Evolutionary conservation across 2,329 filamentous ascomycete species (phyloP).

Genomic region (Microascus cirrosus): DNA sequence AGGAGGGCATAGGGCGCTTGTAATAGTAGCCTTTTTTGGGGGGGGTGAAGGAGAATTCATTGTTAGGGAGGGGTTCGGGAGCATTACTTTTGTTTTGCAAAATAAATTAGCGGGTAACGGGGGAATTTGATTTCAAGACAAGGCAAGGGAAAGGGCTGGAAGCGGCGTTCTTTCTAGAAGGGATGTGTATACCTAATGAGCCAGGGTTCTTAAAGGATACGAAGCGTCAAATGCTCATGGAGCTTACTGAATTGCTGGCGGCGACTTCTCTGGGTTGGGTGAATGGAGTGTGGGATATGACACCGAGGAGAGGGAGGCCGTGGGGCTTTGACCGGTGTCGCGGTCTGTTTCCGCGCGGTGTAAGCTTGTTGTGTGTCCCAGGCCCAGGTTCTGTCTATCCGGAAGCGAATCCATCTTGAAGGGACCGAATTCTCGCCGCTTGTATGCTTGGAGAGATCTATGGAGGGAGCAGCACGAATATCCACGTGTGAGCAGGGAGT

Average conservation of each 20-base stretch:
- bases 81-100: background rate
- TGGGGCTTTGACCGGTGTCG: background rate
- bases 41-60: no score
- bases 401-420: background rate
- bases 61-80: background rate
- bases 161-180: background rate
- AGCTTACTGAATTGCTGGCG: background rate
- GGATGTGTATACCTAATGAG: background rate
- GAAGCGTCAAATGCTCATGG: background rate
- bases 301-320: background rate
- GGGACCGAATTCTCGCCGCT: background rate
- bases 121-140: background rate
- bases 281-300: background rate
- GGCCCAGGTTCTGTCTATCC: background rate
- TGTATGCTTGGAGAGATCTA: background rate
- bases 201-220: background rate
- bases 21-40: background rate
- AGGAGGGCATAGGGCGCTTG: background rate
- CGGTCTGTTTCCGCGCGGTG: background rate
- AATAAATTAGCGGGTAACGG: background rate
- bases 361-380: background rate
- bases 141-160: background rate
- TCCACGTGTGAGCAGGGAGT: no score
- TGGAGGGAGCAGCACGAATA: no score
- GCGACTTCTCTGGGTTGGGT: background rate